Evolutionary conservation across 2,329 filamentous ascomycete genomes (phyloP).

Genomic region (Apiospora arundinis): DNA sequence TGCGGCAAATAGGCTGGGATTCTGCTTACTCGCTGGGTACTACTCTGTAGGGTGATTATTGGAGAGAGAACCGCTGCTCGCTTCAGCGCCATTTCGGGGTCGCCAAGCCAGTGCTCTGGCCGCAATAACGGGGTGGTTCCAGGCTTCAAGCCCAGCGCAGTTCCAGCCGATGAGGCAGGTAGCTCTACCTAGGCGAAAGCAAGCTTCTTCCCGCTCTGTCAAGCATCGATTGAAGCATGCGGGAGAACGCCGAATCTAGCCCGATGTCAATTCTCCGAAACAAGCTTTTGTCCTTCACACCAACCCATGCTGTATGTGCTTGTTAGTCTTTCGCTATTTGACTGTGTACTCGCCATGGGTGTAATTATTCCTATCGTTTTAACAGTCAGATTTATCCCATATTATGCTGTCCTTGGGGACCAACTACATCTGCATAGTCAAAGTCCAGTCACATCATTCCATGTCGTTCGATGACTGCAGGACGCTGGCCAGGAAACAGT

Average conservation of each 20-base stretch:
- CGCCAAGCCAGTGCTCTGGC: background rate
- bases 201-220: background rate
- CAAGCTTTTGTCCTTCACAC: background rate
- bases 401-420: background rate
- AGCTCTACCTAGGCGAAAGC: background rate
- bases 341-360: background rate
- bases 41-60: background rate
- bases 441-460: background rate
- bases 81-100: background rate
- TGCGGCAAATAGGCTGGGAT: background rate
- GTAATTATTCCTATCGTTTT: background rate
- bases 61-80: background rate
- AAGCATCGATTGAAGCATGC: background rate
- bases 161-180: background rate
- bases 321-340: background rate
- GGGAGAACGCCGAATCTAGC: background rate
- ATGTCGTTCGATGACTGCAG: constrained; percentile 1
- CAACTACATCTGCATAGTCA: background rate
- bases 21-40: background rate
- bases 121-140: constrained; percentile 3
- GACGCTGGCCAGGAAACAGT: background rate
- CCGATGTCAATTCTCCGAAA: background rate
- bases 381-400: background rate
- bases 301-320: background rate
- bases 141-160: background rate